Percentiles rank a stretch among this genome's conserved stretches.
Conservation (phyloP, 176 grass and related monocot genomes). For the Musa acuminata region DNA sequence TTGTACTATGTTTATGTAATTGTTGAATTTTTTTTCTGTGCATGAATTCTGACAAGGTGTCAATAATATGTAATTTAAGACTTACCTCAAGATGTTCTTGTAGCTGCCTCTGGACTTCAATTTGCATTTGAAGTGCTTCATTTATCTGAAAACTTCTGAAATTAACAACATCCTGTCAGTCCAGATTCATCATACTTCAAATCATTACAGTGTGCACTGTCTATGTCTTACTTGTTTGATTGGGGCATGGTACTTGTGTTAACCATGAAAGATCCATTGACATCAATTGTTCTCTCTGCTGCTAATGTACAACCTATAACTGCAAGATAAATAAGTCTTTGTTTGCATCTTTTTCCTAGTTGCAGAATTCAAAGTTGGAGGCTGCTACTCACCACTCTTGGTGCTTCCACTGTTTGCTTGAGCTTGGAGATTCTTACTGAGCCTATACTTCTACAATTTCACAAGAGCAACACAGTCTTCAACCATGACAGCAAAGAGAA, state of each 20-base stretch:
- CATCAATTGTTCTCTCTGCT: conserved; percentile 38
- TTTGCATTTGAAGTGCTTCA: conserved; percentile 86
- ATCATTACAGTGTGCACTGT: neutral
- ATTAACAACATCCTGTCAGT: neutral
- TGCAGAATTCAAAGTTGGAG: conserved; percentile 9
- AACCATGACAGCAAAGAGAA: neutral
- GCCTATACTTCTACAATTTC: conserved; percentile 66
- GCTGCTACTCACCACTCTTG: conserved; percentile 41
- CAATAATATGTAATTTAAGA: neutral
- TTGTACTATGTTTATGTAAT: no score
- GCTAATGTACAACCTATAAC: conserved; percentile 27
- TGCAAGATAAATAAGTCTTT: conserved; percentile 12
- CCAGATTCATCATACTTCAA: conserved; percentile 1
- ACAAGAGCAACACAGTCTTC: neutral
- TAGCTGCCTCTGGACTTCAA: conserved; percentile 93
- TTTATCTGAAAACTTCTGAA: conserved; percentile 62
- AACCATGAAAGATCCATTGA: conserved; percentile 25
- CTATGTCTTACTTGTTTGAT: conserved; percentile 46
- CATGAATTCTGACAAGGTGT: neutral
- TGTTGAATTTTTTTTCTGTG: no score
- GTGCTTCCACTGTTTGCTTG: conserved; percentile 36
- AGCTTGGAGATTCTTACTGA: conserved; percentile 69
- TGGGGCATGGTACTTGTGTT: conserved; percentile 36
- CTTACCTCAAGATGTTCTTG: conserved; percentile 87
- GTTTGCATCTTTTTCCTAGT: neutral